Evolutionary conservation across 2,329 filamentous ascomycete genomes (phyloP).

Genomic region (Colletotrichum theobromicola): DNA sequence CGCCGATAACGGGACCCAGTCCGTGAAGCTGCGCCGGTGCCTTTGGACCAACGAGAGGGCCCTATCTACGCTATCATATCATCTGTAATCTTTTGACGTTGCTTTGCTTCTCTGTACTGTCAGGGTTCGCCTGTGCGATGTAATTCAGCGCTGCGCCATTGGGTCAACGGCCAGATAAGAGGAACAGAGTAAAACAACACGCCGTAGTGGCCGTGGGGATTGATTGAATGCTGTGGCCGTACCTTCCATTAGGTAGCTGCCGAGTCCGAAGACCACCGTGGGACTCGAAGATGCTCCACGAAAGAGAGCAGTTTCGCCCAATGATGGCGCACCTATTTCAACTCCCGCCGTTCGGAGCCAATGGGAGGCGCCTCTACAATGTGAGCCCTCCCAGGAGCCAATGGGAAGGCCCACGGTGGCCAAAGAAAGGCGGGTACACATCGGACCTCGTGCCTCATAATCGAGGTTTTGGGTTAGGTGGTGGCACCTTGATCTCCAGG

Average conservation of each 20-base stretch:
- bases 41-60: neutral
- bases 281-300: neutral
- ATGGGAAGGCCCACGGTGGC: neutral
- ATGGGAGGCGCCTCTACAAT: neutral
- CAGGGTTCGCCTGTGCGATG: neutral
- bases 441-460: neutral
- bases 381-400: neutral
- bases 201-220: neutral
- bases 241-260: neutral
- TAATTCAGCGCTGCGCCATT: neutral
- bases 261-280: neutral
- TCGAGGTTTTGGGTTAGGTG: constrained; percentile 4
- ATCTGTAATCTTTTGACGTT: neutral
- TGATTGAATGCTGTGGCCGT: neutral
- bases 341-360: constrained; percentile 7
- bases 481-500: neutral
- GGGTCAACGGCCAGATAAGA: neutral
- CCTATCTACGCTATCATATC: constrained; percentile 10
- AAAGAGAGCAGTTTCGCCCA: neutral
- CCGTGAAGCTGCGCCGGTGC: neutral
- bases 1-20: neutral
- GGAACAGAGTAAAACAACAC: neutral
- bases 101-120: neutral
- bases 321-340: constrained; percentile 11
- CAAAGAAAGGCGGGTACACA: neutral